Conservation (phyloP, 2,329 filamentous ascomycete species). For the Botryotinia narcissicola region DNA sequence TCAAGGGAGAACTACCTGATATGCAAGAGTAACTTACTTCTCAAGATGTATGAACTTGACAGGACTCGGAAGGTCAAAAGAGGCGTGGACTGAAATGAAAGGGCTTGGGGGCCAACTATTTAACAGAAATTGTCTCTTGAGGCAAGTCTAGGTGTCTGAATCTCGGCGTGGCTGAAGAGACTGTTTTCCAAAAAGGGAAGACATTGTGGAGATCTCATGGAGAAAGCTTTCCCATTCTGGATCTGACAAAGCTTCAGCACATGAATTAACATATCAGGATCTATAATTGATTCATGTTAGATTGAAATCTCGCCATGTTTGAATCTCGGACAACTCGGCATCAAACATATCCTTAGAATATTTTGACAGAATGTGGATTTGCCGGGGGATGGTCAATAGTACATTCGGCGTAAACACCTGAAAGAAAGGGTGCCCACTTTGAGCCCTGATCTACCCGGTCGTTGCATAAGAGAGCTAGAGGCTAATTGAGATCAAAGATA, state of each 20-base stretch:
- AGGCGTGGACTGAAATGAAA: neutral
- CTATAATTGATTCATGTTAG: neutral
- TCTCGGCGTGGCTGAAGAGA: neutral
- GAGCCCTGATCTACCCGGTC: neutral
- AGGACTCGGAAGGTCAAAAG: neutral
- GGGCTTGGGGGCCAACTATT: neutral
- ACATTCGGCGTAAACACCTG: conserved; percentile 2
- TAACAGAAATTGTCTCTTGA: neutral
- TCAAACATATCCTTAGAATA: neutral
- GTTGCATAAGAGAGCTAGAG: neutral
- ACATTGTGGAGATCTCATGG: neutral
- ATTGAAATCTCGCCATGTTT: neutral
- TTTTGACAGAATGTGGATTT: neutral
- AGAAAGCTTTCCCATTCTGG: neutral
- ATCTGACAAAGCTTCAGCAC: neutral
- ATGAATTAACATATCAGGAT: neutral
- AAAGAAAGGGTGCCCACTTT: neutral
- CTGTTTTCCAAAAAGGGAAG: neutral
- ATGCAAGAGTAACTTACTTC: neutral
- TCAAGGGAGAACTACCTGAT: neutral
- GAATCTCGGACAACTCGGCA: neutral
- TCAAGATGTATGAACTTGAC: neutral
- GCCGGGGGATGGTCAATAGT: neutral
- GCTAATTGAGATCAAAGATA: neutral
- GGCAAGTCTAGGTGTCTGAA: neutral